A percentile compares a stretch with the other conserved stretches of the same genome.
These are phyloP conservation scores for Phytophthora uliginosa DNA, from an alignment of 352 stramenopile genomes.

Conservation along the genomic window DNA sequence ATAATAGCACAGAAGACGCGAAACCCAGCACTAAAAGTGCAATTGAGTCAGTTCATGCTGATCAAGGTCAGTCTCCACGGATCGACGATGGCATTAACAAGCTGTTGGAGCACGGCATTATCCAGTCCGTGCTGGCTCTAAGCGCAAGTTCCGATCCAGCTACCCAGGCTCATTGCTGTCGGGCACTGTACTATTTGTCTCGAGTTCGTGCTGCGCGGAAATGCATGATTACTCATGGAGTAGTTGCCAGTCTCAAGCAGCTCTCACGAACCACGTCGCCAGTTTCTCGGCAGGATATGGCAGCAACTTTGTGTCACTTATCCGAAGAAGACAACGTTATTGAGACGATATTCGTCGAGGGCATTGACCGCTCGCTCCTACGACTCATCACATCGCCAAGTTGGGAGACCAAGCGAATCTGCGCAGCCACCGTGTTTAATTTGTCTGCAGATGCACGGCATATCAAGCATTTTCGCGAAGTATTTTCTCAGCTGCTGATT, in stretches of 20 bases:
- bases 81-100: conserved; percentile 37
- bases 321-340: conserved; percentile 66
- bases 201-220: conserved; percentile 52
- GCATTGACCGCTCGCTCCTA: conserved; percentile 69
- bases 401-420: conserved; percentile 77
- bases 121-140: conserved; percentile 66
- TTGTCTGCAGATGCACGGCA: conserved; percentile 64
- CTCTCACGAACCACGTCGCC: conserved; percentile 48
- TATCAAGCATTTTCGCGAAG: conserved; percentile 76
- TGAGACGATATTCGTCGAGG: conserved; percentile 75
- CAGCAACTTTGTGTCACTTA: conserved; percentile 74
- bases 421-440: conserved; percentile 75
- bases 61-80: conserved; percentile 5
- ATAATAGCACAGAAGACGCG: not conserved
- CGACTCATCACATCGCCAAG: conserved; percentile 55
- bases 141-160: conserved; percentile 52
- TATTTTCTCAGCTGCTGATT: conserved; percentile 69
- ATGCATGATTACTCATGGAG: conserved; percentile 59
- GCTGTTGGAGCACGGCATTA: conserved; percentile 74
- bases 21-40: conserved; percentile 11
- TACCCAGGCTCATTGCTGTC: conserved; percentile 75
- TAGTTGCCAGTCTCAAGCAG: conserved; percentile 57
- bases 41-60: not conserved
- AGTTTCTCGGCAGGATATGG: conserved; percentile 63
- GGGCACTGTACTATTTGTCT: conserved; percentile 75